Percentiles rank a stretch among this genome's conserved stretches.
These are phyloP conservation scores for Marasmius sp. DNA, from an alignment of 1,284 basidiomycete species.

Conservation along the genomic window DNA sequence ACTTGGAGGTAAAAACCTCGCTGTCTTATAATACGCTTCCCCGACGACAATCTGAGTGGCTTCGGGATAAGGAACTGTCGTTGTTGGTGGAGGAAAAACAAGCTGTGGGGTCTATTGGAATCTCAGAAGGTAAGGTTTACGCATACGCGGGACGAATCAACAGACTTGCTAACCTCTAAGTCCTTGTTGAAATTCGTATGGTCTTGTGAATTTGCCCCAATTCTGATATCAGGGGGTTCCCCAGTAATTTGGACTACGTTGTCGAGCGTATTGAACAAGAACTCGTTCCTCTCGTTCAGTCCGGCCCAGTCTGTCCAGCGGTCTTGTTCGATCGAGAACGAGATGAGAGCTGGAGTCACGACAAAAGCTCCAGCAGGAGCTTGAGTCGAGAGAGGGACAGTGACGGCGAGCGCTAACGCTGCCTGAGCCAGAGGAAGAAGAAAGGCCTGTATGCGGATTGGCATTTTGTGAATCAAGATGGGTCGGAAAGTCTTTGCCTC, in stretches of 20 bases:
- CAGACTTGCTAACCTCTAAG: slow-evolving; percentile 34
- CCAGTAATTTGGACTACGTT: slow-evolving; percentile 57
- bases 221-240: slow-evolving; percentile 53
- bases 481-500: too few relatives aligned
- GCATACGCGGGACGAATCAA: neutral
- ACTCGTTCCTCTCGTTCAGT: slow-evolving; percentile 46
- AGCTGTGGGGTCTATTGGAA: slow-evolving; percentile 36
- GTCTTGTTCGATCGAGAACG: slow-evolving; percentile 71
- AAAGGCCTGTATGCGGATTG: too few relatives aligned
- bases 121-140: neutral
- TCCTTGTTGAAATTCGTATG: slow-evolving; percentile 49
- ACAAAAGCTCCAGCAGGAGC: slow-evolving; percentile 4
- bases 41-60: slow-evolving; percentile 56
- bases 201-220: slow-evolving; percentile 66
- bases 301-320: slow-evolving; percentile 67
- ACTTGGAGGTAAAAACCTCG: slow-evolving; percentile 54
- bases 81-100: slow-evolving; percentile 48
- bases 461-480: too few relatives aligned
- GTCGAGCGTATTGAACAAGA: slow-evolving; percentile 55
- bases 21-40: slow-evolving; percentile 48
- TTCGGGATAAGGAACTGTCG: slow-evolving; percentile 63
- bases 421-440: too few relatives aligned
- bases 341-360: slow-evolving; percentile 48
- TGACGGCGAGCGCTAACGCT: neutral
- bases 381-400: neutral